A percentile compares a stretch with the other conserved stretches of the same genome.
Evolutionary conservation across 257 asterid species (phyloP).

Genomic region (Echium plantagineum): DNA sequence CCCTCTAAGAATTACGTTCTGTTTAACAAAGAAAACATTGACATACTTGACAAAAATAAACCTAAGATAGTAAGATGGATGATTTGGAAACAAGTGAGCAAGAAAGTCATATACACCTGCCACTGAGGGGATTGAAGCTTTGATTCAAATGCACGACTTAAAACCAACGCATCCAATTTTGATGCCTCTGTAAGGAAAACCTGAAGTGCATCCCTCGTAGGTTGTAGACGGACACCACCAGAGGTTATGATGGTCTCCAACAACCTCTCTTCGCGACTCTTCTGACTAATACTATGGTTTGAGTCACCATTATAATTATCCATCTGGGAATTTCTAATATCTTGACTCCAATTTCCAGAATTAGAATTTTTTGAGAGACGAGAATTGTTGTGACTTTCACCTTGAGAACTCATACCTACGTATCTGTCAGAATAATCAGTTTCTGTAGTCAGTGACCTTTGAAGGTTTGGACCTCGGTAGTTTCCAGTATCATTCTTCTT

Average conservation of each 20-base stretch:
- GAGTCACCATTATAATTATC: slow-evolving; percentile 43
- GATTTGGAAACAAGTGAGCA: not conserved
- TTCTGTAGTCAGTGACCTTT: slow-evolving; percentile 68
- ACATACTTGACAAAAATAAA: not conserved
- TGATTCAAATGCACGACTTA: slow-evolving; percentile 64
- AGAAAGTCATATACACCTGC: slow-evolving; percentile 45
- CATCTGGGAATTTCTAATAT: slow-evolving; percentile 37
- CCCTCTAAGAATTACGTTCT: no score
- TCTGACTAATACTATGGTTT: slow-evolving; percentile 33
- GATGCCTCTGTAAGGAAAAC: slow-evolving; percentile 72
- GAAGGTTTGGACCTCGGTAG: slow-evolving; percentile 77
- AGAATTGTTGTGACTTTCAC: slow-evolving; percentile 36
- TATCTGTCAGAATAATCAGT: slow-evolving; percentile 48
- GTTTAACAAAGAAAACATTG: no score
- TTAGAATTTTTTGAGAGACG: slow-evolving; percentile 46
- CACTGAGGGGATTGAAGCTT: slow-evolving; percentile 78
- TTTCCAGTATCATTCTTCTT: slow-evolving; percentile 67
- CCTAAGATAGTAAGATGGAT: slow-evolving; percentile 6
- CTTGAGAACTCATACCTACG: slow-evolving; percentile 38
- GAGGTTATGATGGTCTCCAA: slow-evolving; percentile 80
- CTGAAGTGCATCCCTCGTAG: slow-evolving; percentile 87
- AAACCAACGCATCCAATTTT: slow-evolving; percentile 50
- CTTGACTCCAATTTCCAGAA: slow-evolving; percentile 65
- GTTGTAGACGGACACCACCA: slow-evolving; percentile 95
- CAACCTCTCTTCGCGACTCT: slow-evolving; percentile 76